phyloP scores from a whole-genome alignment of 768 basidiomycete species.

The Trametes sanguinea region DNA sequence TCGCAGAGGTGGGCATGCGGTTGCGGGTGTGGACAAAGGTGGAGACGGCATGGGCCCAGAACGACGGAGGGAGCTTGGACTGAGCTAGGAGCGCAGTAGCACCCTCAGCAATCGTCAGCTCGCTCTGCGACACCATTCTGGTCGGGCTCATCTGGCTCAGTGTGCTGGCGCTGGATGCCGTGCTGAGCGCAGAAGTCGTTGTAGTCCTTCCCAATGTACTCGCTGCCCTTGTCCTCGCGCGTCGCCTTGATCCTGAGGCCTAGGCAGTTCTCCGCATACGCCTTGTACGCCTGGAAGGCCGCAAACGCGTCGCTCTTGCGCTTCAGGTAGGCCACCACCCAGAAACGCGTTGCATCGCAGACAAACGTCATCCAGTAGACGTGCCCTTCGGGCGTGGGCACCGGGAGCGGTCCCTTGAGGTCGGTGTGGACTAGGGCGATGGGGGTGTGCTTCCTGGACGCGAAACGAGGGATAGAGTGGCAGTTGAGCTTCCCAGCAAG shows the following conservation, averaged over 20 bases:
- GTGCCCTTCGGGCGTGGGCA: too few species aligned
- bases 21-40: constrained; percentile 10
- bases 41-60: not conserved
- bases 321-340: too few species aligned
- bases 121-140: constrained; percentile 29
- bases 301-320: too few species aligned
- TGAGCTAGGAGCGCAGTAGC: constrained; percentile 7
- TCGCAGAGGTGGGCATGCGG: constrained; percentile 1
- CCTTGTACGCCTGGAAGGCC: constrained; percentile 9
- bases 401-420: too few species aligned
- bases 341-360: too few species aligned
- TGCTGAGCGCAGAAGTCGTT: constrained; percentile 20
- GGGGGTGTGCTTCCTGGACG: too few species aligned
- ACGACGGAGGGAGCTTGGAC: constrained; percentile 12
- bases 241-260: constrained; percentile 22
- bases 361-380: too few species aligned
- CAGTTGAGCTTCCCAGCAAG: too few species aligned
- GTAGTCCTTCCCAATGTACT: constrained; percentile 29
- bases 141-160: constrained; percentile 18
- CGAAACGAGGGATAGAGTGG: too few species aligned
- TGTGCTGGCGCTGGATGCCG: constrained; percentile 25
- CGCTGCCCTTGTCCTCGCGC: constrained; percentile 33
- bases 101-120: constrained; percentile 8
- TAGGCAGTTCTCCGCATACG: constrained; percentile 30
- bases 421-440: too few species aligned